These are phyloP conservation scores for Casuarina equisetifolia DNA, from an alignment of 306 rosid species.

Conservation along the genomic window DNA sequence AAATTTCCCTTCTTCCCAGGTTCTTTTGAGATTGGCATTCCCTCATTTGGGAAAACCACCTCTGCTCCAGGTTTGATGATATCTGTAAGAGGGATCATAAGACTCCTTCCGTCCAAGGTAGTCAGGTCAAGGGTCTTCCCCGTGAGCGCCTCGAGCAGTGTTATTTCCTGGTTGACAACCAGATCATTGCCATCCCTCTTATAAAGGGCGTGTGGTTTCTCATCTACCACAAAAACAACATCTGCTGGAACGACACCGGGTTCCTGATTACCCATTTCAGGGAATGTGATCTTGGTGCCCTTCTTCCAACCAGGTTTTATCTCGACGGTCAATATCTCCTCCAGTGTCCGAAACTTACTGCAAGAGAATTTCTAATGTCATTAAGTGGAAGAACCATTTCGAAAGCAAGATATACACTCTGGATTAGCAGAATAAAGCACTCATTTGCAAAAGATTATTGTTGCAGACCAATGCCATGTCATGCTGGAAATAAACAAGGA, in stretches of 20 bases:
- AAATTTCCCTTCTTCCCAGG: constrained; percentile 85
- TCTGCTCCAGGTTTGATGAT: constrained; percentile 76
- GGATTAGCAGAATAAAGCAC: constrained; percentile 10
- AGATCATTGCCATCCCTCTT: constrained; percentile 88
- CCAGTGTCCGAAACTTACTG: constrained; percentile 62
- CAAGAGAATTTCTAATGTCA: constrained; percentile 36
- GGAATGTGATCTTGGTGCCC: constrained; percentile 90
- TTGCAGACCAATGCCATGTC: constrained; percentile 3
- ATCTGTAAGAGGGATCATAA: constrained; percentile 53
- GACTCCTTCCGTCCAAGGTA: constrained; percentile 77
- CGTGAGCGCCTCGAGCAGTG: constrained; percentile 87
- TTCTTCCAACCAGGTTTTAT: constrained; percentile 96
- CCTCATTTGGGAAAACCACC: constrained; percentile 66
- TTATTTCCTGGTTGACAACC: constrained; percentile 72
- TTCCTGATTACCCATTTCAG: constrained; percentile 89
- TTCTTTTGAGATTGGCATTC: constrained; percentile 93
- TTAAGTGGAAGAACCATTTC: constrained; percentile 21
- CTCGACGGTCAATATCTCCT: constrained; percentile 89
- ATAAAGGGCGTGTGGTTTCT: constrained; percentile 80
- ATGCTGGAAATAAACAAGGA: constrained; percentile 12
- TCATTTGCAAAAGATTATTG: background rate
- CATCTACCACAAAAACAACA: constrained; percentile 78
- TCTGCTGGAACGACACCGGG: constrained; percentile 86
- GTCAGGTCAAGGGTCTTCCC: constrained; percentile 69
- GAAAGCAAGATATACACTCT: background rate